Conservation (phyloP, 2,329 filamentous ascomycete species). For the Chaetomium olivaceum region DNA sequence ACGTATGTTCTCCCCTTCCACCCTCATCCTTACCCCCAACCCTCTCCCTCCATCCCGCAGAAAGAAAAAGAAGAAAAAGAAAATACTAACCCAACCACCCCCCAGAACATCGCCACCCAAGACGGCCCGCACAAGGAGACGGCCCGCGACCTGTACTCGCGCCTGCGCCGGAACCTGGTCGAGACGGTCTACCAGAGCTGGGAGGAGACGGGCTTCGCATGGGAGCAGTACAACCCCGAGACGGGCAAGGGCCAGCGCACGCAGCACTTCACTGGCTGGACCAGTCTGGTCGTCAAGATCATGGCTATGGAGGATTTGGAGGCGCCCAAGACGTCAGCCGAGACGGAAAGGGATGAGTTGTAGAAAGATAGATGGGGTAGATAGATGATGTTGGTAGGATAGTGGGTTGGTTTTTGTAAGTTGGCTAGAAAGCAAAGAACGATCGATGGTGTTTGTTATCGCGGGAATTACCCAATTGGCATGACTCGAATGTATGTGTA, state of each 20-base stretch:
- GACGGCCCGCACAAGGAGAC: conserved; percentile 67
- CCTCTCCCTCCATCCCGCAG: neutral
- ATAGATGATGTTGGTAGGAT: neutral
- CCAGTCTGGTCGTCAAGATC: conserved; percentile 95
- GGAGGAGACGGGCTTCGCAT: conserved; percentile 91
- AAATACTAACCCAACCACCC: neutral
- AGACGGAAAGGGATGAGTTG: conserved; percentile 48
- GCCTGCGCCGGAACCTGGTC: conserved; percentile 80
- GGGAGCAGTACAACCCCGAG: conserved; percentile 97
- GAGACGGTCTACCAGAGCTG: conserved; percentile 86
- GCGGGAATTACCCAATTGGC: too few species aligned
- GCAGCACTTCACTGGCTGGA: conserved; percentile 98
- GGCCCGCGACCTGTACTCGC: conserved; percentile 72
- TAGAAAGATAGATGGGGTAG: conserved; percentile 33
- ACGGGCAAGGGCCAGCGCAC: conserved; percentile 92
- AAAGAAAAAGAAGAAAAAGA: neutral
- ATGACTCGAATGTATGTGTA: too few species aligned
- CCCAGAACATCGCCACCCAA: conserved; percentile 63
- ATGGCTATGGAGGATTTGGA: conserved; percentile 84
- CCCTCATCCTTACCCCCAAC: neutral
- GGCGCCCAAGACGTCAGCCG: neutral
- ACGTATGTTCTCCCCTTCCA: conserved; percentile 56
- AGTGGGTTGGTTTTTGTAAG: neutral
- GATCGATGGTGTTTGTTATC: neutral
- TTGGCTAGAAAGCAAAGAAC: neutral